Evolutionary conservation across 2,329 filamentous ascomycete genomes (phyloP).

Genomic region (Fonsecaea monophora): DNA sequence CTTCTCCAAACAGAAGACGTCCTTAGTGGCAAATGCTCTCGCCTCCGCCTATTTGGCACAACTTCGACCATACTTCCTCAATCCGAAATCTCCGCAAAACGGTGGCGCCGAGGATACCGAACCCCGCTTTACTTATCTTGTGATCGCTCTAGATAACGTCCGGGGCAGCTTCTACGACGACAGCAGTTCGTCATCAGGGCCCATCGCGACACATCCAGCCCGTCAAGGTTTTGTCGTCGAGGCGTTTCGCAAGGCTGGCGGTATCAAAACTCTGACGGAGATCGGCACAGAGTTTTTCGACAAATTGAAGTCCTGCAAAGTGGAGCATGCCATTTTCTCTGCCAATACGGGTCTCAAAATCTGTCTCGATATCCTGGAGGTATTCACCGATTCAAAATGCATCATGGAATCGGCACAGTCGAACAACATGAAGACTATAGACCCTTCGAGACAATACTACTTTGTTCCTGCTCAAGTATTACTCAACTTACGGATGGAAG

Average conservation of each 20-base stretch:
- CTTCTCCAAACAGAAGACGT: conserved; percentile 66
- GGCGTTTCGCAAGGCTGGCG: conserved; percentile 82
- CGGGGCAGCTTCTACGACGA: conserved; percentile 58
- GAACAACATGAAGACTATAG: conserved; percentile 59
- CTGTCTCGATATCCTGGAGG: conserved; percentile 69
- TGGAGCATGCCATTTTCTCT: conserved; percentile 54
- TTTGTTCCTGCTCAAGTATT: conserved; percentile 78
- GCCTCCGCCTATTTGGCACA: conserved; percentile 74
- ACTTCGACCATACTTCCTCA: conserved; percentile 59
- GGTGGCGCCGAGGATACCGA: conserved; percentile 60
- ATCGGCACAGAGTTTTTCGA: conserved; percentile 73
- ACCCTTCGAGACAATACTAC: conserved; percentile 64
- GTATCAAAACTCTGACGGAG: conserved; percentile 74
- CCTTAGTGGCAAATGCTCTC: conserved; percentile 70
- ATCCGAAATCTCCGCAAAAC: conserved; percentile 49
- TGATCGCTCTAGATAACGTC: conserved; percentile 71
- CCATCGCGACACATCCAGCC: conserved; percentile 26
- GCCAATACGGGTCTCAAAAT: conserved; percentile 74
- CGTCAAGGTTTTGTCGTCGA: conserved; percentile 75
- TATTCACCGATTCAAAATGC: conserved; percentile 77
- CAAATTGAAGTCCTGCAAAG: conserved; percentile 60
- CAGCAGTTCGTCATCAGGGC: conserved; percentile 23
- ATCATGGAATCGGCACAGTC: conserved; percentile 78
- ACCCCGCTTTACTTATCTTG: conserved; percentile 77
- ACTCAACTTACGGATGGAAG: conserved; percentile 80